Base-by-base conservation (phyloP, 768 basidiomycete genomes). In the Agaricus subrufescens region DNA sequence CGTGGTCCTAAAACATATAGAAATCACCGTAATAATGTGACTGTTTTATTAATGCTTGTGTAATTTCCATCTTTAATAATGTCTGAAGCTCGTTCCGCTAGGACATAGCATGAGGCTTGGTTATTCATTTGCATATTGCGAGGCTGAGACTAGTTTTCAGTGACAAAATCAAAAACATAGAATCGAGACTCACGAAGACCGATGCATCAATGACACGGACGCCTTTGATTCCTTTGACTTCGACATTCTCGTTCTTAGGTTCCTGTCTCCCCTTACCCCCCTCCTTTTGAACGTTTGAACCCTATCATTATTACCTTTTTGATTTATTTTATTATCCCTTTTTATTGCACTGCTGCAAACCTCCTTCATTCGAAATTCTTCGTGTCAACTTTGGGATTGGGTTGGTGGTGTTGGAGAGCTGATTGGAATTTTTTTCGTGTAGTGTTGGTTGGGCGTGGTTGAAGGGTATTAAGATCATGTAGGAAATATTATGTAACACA, bases 61-160 rank as follows among this genome's bases (percentile, higher is more conserved):
- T 19, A 47, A 29, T 15, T 30, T 9, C 46, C 46, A 26, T n/a
- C 3, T 34, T 48, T 48, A 4, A 48, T 48, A 9, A 48, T 31
- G 30, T 53, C 42, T 4, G 52, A 60, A 15, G 69, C 73, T 0
- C 71, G 61, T 54, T 74, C 73, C 1, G 72, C 71, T 38, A 72
- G 46, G 23, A 68, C 53, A 56, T 72, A 72, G 4, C 67, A 64
- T 8, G 72, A 62, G 1, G 64, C 70, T 58, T 74, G 72, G 8
- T 71, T 67, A 52, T 71, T 67, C n/a, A 56, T 65, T 53, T 61
- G 66, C 0, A 69, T 65, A 15, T 68, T 60, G 55, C 65, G 66
- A 27, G 69, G 68, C 67, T 48, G 15, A 2, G 6, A 15, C 12
- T 15, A 15, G 12, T 15, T 42, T 10, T 42, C 40, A 42, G 12